Percentiles rank a stretch among this genome's conserved stretches.
Evolutionary conservation across 148 eudicot genomes (phyloP).

Genomic region (Polygonum aviculare): DNA sequence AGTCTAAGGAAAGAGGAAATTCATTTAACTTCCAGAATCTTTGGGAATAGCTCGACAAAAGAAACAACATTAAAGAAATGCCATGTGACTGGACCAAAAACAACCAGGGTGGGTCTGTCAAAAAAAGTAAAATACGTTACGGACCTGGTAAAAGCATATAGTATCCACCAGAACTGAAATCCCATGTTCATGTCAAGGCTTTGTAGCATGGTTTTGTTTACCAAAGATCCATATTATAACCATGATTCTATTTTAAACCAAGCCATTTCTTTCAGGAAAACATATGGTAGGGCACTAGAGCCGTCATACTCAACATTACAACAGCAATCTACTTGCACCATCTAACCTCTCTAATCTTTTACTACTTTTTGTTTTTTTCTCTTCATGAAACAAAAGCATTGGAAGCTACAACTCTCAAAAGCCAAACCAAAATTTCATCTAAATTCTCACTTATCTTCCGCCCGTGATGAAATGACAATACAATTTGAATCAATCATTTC

Average conservation of each 20-base stretch:
- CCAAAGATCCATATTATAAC: neutral
- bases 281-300: neutral
- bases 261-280: neutral
- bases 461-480: neutral
- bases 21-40: neutral
- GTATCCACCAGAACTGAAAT: neutral
- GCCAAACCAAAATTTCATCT: neutral
- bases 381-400: neutral
- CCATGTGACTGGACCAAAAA: neutral
- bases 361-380: neutral
- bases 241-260: neutral
- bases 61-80: neutral
- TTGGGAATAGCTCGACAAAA: neutral
- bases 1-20: neutral
- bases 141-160: neutral
- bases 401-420: neutral
- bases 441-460: neutral
- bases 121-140: neutral
- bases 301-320: neutral
- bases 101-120: neutral
- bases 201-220: neutral
- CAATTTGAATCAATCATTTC: neutral
- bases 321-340: neutral
- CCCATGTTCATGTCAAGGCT: neutral
- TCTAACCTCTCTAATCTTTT: neutral